Conservation (phyloP, 768 basidiomycete species). For the Russula dissimulans region DNA sequence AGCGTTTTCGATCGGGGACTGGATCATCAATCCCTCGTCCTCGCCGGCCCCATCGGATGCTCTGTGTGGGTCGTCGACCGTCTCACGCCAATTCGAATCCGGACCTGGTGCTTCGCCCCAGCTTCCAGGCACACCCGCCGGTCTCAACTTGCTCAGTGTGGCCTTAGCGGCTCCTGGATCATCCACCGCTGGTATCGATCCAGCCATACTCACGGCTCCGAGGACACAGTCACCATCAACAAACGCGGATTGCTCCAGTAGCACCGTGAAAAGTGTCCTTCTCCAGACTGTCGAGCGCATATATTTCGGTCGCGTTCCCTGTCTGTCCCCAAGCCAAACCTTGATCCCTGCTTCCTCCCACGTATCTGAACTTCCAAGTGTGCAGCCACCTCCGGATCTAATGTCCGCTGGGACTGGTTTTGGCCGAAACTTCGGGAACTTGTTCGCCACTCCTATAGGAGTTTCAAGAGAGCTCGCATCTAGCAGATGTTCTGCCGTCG, state of each 20-base stretch:
- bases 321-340: constrained; percentile 4
- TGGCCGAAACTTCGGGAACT: background rate
- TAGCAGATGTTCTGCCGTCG: background rate
- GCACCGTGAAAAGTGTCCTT: background rate
- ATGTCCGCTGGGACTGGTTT: background rate
- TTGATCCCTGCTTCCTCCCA: background rate
- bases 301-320: background rate
- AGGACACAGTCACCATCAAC: background rate
- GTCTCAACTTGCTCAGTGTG: background rate
- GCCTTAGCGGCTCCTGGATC: background rate
- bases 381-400: background rate
- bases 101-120: background rate
- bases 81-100: background rate
- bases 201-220: background rate
- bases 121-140: background rate
- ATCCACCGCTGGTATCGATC: background rate
- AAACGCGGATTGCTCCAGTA: background rate
- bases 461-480: background rate
- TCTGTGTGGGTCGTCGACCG: background rate
- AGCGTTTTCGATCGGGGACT: constrained; percentile 13
- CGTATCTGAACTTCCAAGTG: background rate
- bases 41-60: constrained; percentile 1
- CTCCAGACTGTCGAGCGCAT: constrained; percentile 1
- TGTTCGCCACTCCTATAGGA: background rate
- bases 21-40: constrained; percentile 10